phyloP scores from a whole-genome alignment of 345 rosid genomes.

The Mercurialis annua region DNA sequence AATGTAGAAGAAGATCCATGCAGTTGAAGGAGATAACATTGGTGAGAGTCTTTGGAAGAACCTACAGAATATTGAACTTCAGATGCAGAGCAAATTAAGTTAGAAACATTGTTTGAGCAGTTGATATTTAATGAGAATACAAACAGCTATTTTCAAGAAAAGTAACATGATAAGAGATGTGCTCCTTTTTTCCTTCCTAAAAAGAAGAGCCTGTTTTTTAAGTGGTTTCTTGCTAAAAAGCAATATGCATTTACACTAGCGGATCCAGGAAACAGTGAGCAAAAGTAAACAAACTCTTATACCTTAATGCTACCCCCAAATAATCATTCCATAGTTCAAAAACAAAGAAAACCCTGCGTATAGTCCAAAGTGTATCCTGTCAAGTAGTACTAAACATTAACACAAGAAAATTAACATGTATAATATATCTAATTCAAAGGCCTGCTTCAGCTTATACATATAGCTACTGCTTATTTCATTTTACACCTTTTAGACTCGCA shows the following conservation, averaged over 20 bases:
- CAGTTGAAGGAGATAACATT: constrained; percentile 35
- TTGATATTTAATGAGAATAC: constrained; percentile 4
- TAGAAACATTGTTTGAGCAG: constrained; percentile 2
- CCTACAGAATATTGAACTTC: neutral
- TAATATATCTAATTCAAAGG: too few relatives aligned
- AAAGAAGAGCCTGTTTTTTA: constrained; percentile 37
- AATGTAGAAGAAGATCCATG: constrained; percentile 25
- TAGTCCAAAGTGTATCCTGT: too few relatives aligned
- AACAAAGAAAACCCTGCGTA: too few relatives aligned
- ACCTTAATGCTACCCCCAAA: too few relatives aligned
- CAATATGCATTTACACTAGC: constrained; percentile 13
- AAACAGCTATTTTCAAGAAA: neutral
- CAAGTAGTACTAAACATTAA: too few relatives aligned
- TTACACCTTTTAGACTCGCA: too few relatives aligned
- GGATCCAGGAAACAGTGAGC: constrained; percentile 1
- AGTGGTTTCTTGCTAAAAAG: constrained; percentile 43
- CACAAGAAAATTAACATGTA: too few relatives aligned
- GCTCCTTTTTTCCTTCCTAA: constrained; percentile 27
- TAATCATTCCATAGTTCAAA: too few relatives aligned
- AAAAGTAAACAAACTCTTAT: neutral
- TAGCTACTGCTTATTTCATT: too few relatives aligned
- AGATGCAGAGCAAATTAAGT: neutral
- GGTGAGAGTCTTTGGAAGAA: constrained; percentile 17
- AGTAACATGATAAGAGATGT: too few relatives aligned
- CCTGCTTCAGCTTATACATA: too few relatives aligned